Percentiles rank a stretch among this genome's conserved stretches.
Evolutionary conservation across 2,329 filamentous ascomycete species (phyloP).

Genomic region (Macrophomina phaseolina): DNA sequence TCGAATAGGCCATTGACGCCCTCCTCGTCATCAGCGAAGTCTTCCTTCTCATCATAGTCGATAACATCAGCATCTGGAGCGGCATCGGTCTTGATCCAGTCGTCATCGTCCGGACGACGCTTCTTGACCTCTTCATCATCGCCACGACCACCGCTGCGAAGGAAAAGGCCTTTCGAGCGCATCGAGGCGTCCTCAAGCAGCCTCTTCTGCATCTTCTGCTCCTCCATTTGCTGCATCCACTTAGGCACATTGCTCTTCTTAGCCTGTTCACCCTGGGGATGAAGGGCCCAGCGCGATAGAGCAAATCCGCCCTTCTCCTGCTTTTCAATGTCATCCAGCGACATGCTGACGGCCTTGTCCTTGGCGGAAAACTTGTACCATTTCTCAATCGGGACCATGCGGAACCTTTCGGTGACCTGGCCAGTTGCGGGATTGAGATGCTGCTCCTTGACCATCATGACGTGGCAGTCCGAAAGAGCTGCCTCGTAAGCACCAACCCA

Average conservation of each 20-base stretch:
- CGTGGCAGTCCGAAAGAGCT: slow-evolving; percentile 79
- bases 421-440: slow-evolving; percentile 7
- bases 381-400: slow-evolving; percentile 91
- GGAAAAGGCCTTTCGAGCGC: slow-evolving; percentile 29
- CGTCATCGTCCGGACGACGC: slow-evolving; percentile 49
- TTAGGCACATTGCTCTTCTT: slow-evolving; percentile 22
- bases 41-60: slow-evolving; percentile 69
- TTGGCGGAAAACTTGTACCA: slow-evolving; percentile 90
- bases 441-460: slow-evolving; percentile 77
- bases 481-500: slow-evolving; percentile 93
- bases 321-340: slow-evolving; percentile 20
- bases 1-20: slow-evolving; percentile 49
- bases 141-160: slow-evolving; percentile 31
- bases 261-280: slow-evolving; percentile 82
- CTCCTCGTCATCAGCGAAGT: slow-evolving; percentile 87
- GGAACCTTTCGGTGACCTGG: slow-evolving; percentile 57
- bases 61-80: slow-evolving; percentile 68
- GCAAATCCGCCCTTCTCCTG: slow-evolving; percentile 21
- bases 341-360: slow-evolving; percentile 69
- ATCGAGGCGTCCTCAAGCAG: slow-evolving; percentile 32
- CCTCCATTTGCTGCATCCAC: slow-evolving; percentile 68
- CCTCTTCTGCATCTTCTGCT: slow-evolving; percentile 47
- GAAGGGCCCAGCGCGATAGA: slow-evolving; percentile 57
- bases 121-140: slow-evolving; percentile 44
- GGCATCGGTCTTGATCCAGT: slow-evolving; percentile 48